Base-by-base conservation (phyloP, 331 rosid species). In the Malus hybrid region DNA sequence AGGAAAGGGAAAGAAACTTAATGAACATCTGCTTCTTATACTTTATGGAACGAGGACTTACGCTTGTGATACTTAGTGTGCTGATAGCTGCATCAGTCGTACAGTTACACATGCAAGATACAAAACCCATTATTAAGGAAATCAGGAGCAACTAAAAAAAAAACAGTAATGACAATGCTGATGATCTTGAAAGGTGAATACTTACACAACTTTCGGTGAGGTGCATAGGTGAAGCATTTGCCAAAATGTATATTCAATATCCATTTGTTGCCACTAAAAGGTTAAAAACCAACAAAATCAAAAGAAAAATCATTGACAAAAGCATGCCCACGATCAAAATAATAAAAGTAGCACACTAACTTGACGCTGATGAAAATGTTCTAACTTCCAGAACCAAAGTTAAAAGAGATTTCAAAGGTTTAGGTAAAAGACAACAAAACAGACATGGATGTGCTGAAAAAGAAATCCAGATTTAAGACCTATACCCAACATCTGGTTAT, bases 231-330 rank as follows among this genome's bases (percentile, higher is more conserved):
- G 96, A 89, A 95, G 90, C 99, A 95, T 95, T 95, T 95, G 99
- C 99, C 99, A 95, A 79, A 95, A 95, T 6, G 97, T 90, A 83
- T 92, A 95, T 71, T 95, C 99, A 81, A 95, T 22, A 73, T 95
- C 99, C 99, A 95, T 95, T 92, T 95, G 97, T 85, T 87, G 97
- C 99, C 99, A 95, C 99, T 95, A 74, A 81, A 91, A 77, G 44
- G 11, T 9, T 2, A 3, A 60, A 67, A 75, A 85, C 42, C 79
- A 82, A 11, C 52, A 76, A 80, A 72, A 85, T 71, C 31, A 71
- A 55, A 57, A 70, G 56, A 16, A 10, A 69, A 59, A 60, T 70
- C 32, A 16, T 74, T 42, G 81, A 72, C 59, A 77, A 54, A 46
- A 72, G n/a, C 57, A 20, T 69, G 29, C 50, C 34, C 3, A 33